Conservation (phyloP, 345 rosid species). For the Rhodamnia rubescens region DNA sequence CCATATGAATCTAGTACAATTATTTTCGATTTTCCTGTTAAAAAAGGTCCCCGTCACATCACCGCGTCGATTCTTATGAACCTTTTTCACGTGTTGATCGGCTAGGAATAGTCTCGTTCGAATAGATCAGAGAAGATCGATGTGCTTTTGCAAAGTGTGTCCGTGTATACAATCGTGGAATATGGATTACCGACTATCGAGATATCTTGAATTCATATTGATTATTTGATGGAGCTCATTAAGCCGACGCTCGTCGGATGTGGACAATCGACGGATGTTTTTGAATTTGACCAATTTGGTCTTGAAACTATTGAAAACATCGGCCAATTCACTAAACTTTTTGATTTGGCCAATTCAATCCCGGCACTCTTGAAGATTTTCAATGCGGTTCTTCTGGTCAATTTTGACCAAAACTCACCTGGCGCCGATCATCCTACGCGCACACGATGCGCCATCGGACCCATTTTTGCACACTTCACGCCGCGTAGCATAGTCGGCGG, state of each 20-base stretch:
- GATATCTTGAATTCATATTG: not conserved
- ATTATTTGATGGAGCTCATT: not conserved
- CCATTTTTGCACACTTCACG: too few species aligned
- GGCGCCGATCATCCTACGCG: fast-evolving
- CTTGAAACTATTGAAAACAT: too few species aligned
- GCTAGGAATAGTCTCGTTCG: not conserved
- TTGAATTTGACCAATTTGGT: not conserved
- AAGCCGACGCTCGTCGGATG: not conserved
- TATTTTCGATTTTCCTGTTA: not conserved
- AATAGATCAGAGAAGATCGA: not conserved
- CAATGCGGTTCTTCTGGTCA: not conserved
- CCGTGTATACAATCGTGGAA: not conserved
- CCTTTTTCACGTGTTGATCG: not conserved
- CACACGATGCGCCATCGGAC: too few species aligned
- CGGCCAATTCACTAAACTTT: too few species aligned
- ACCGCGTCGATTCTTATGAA: too few species aligned
- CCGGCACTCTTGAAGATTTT: fast-evolving
- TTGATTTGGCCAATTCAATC: too few species aligned
- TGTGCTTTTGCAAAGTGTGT: not conserved
- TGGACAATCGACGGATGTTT: not conserved
- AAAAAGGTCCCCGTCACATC: not conserved
- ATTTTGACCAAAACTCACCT: not conserved
- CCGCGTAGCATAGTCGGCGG: too few species aligned
- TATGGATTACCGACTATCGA: not conserved
- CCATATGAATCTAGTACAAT: too few species aligned